phyloP scores from a whole-genome alignment of 192 early-diverging fungal species.

The Coemansia sp. region DNA sequence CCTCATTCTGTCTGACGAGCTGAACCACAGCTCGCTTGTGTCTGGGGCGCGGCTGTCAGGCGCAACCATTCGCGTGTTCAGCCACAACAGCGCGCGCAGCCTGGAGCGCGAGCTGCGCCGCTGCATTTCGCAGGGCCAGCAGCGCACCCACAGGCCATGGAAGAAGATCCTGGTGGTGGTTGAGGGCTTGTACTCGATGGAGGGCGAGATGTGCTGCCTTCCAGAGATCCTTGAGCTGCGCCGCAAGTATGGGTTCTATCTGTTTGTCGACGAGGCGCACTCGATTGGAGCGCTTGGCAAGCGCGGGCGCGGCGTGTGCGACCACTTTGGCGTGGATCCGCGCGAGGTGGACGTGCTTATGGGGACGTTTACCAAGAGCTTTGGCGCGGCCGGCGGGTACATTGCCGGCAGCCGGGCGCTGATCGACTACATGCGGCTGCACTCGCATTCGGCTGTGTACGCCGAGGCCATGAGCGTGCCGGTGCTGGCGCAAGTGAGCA shows the following conservation, averaged over 20 bases:
- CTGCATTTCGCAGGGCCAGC: conserved; percentile 93
- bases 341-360: conserved; percentile 90
- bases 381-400: conserved; percentile 97
- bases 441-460: conserved; percentile 83
- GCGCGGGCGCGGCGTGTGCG: conserved; percentile 93
- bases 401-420: conserved; percentile 77
- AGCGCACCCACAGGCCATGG: conserved; percentile 97
- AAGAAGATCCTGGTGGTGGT: conserved; percentile 98
- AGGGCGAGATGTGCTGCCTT: conserved; percentile 87
- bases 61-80: conserved; percentile 88
- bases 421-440: conserved; percentile 79
- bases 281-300: conserved; percentile 94
- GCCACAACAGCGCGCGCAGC: conserved; percentile 86
- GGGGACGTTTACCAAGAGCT: conserved; percentile 98
- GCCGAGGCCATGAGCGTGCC: conserved; percentile 87
- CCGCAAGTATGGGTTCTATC: conserved; percentile 91
- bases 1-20: conserved; percentile 92
- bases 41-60: conserved; percentile 93
- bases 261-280: conserved; percentile 98
- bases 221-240: conserved; percentile 89
- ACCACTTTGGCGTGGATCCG: conserved; percentile 92
- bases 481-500: conserved; percentile 87
- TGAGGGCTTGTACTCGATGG: conserved; percentile 98
- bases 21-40: conserved; percentile 94
- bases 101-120: conserved; percentile 81